phyloP scores from a whole-genome alignment of 495 filamentous ascomycete genomes.

The Penicillium paxilli region DNA sequence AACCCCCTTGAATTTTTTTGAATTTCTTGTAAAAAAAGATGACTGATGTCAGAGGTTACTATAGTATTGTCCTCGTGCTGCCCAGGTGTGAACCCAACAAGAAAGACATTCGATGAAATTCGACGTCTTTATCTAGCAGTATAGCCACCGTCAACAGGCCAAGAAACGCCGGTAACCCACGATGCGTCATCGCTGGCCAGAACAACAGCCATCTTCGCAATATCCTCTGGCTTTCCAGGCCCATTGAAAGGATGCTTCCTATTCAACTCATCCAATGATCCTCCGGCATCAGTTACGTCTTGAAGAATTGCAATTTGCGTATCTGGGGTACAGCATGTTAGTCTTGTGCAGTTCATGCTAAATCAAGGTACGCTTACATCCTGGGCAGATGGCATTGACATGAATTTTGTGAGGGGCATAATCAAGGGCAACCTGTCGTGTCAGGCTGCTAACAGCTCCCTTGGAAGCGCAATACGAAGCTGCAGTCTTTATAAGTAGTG shows the following conservation, averaged over 20 bases:
- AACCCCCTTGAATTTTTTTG: no score
- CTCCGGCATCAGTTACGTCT: conserved; percentile 2
- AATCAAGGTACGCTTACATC: conserved; percentile 49
- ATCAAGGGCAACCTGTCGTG: conserved; percentile 48
- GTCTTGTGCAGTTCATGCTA: no score
- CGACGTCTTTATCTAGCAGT: background rate
- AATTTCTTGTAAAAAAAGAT: no score
- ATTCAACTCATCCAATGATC: conserved; percentile 9
- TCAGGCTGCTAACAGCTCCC: conserved; percentile 47
- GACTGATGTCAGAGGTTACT: no score
- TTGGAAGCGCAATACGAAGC: conserved; percentile 52
- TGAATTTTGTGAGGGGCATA: conserved; percentile 52
- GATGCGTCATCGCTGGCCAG: conserved; percentile 51
- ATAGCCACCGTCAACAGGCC: conserved; percentile 7
- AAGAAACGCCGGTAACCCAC: conserved; percentile 28
- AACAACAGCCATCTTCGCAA: conserved; percentile 48
- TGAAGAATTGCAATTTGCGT: conserved; percentile 25
- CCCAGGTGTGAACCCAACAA: no score
- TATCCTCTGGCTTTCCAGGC: conserved; percentile 43
- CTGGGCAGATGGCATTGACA: conserved; percentile 55
- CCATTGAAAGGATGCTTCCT: conserved; percentile 39
- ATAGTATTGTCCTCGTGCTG: no score
- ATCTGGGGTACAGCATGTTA: conserved; percentile 11
- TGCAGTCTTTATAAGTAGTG: conserved; percentile 4
- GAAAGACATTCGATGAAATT: no score